phyloP scores from a whole-genome alignment of 139 green algal genomes.

The Yamagishiella unicocca region DNA sequence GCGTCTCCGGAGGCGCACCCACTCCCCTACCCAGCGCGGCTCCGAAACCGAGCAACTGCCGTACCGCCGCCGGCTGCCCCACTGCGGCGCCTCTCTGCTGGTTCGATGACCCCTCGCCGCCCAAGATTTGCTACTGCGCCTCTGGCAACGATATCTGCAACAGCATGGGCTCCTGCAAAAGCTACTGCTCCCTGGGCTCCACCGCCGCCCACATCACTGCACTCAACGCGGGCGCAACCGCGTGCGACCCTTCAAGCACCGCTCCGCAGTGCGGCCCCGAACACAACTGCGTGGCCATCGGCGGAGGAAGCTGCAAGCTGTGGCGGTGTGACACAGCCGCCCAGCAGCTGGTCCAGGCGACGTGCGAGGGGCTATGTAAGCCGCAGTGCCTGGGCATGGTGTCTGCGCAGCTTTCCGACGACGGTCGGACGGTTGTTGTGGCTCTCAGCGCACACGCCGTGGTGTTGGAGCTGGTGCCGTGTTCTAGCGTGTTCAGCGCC shows the following conservation, averaged over 20 bases:
- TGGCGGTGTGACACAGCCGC: background rate
- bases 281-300: too few relatives aligned
- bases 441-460: background rate
- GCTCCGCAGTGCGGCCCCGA: too few relatives aligned
- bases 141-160: background rate
- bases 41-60: background rate
- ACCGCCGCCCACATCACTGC: background rate
- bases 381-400: background rate
- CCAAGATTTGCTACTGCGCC: background rate
- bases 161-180: background rate
- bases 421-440: conserved; percentile 1
- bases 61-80: background rate
- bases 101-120: background rate
- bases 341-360: background rate
- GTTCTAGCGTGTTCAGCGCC: background rate
- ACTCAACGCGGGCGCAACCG: background rate
- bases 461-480: background rate
- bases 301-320: background rate
- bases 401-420: background rate
- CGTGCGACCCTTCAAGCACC: conserved; percentile 1
- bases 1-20: background rate
- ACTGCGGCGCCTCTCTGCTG: background rate
- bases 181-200: background rate
- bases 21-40: background rate
- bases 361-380: background rate